A percentile compares a stretch with the other conserved stretches of the same genome.
phyloP scores from a whole-genome alignment of 805 yeast genomes.

The Yarrowia sp. region DNA sequence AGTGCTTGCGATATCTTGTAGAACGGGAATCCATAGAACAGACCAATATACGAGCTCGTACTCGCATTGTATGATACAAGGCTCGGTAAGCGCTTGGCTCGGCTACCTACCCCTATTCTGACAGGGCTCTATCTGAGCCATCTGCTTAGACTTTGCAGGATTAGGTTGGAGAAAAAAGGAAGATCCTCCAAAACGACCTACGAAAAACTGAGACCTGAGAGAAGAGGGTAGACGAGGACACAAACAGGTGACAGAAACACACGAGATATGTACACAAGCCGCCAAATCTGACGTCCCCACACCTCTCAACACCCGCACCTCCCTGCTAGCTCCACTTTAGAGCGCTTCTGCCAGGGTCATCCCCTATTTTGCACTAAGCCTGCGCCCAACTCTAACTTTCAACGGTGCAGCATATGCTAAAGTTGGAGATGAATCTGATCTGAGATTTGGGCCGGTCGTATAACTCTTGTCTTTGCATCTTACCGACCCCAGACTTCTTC shows the following conservation, averaged over 20 bases:
- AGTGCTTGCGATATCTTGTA: too few species aligned
- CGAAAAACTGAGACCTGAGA: conserved; percentile 1
- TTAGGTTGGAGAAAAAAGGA: conserved; percentile 16
- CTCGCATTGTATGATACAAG: too few species aligned
- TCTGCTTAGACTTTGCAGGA: neutral
- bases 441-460: conserved; percentile 14
- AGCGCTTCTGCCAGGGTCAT: conserved; percentile 20
- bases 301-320: too few species aligned
- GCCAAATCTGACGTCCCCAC: too few species aligned
- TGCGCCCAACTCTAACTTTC: conserved; percentile 29
- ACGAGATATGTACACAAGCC: too few species aligned
- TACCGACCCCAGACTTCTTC: neutral
- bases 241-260: too few species aligned
- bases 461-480: conserved; percentile 8
- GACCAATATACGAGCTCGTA: too few species aligned
- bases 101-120: conserved; percentile 28
- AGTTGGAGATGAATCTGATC: conserved; percentile 35
- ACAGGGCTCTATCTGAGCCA: conserved; percentile 15
- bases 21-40: too few species aligned
- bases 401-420: conserved; percentile 31
- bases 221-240: neutral
- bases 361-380: conserved; percentile 16
- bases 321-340: neutral
- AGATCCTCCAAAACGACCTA: neutral
- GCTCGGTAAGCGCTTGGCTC: too few species aligned